Base-by-base conservation (phyloP, 805 yeast species). In the Kodamaea laetipori region DNA sequence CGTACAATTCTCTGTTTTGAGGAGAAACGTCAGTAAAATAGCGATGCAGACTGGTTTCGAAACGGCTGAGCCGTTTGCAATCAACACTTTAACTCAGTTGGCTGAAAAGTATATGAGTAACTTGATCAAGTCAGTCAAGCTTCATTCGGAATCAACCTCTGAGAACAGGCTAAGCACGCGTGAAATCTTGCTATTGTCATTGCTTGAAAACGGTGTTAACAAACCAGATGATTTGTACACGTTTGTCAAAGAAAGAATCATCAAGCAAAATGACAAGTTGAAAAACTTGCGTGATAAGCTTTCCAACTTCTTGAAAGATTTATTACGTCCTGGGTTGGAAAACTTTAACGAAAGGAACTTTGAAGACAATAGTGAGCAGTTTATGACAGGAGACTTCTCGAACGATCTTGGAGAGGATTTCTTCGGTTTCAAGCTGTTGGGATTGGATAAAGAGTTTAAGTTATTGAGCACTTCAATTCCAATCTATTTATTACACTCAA, bases 361-460 rank as follows among this genome's bases (percentile, higher is more conserved):
- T 62, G 81, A 71, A 28, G 99, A 95, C 58, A 87, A 89, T 56
- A 85, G 96, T 55, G 97, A 94, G 50, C 96, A 92, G 63, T 94
- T 90, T 60, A 66, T 92, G 51, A 86, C 94, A 23, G 99, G 99
- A 45, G 97, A 90, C 56, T 94, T 94, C 61, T 85, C 97, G 1
- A 84, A 80, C 54, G 97, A 90, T 48, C 69, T 94, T 28, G 99
- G 98, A 5, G 99, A 92, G 55, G 99, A 94, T 66, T 94, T 90
- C 75, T 95, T 95, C 68, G 99, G 99, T 0, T 95, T 94, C 72
- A 86, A 79, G 58, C 98, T 92, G 52, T 71, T 94, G 37, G 99
- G 99, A 0, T 69, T 94, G 41, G 98, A 92, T 56, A 87, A 84
- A 55, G 99, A 94, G 62, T 85, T 89, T 61, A 90, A 92, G 8